phyloP scores from a whole-genome alignment of 768 basidiomycete species.

The Nidularia sp. region DNA sequence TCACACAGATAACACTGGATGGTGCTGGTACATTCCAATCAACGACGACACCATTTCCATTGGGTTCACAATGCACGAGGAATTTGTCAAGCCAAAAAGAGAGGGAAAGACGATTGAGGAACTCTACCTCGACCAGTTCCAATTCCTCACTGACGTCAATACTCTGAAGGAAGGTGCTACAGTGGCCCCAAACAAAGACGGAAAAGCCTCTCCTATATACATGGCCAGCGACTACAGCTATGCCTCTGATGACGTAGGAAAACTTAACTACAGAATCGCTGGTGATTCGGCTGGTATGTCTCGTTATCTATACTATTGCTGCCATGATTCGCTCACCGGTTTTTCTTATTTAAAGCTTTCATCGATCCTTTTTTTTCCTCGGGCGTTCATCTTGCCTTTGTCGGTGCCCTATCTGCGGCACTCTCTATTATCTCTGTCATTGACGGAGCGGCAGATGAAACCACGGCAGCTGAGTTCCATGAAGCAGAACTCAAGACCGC shows the following conservation, averaged over 20 bases:
- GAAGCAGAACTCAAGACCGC: constrained; percentile 24
- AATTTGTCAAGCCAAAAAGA: neutral
- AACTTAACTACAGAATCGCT: neutral
- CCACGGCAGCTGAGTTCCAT: constrained; percentile 22
- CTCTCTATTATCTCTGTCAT: constrained; percentile 26
- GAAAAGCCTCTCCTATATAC: neutral
- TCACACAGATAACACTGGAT: neutral
- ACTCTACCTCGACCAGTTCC: constrained; percentile 1
- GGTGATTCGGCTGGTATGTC: neutral
- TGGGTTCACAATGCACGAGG: neutral
- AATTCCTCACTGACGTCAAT: neutral
- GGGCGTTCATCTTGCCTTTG: constrained; percentile 36
- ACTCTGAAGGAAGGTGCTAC: neutral
- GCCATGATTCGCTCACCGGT: no score
- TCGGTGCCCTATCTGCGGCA: constrained; percentile 33
- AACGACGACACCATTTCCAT: neutral
- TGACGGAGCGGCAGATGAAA: constrained; percentile 22
- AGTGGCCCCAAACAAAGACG: neutral
- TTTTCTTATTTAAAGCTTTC: neutral
- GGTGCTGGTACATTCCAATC: neutral
- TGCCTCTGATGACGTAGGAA: neutral
- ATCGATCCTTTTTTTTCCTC: constrained; percentile 66
- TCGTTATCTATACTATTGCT: no score
- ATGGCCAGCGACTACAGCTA: neutral
- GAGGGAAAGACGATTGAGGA: constrained; percentile 1